Base-by-base conservation (phyloP, 179 eudicot genomes). In the Spergularia azorica region DNA sequence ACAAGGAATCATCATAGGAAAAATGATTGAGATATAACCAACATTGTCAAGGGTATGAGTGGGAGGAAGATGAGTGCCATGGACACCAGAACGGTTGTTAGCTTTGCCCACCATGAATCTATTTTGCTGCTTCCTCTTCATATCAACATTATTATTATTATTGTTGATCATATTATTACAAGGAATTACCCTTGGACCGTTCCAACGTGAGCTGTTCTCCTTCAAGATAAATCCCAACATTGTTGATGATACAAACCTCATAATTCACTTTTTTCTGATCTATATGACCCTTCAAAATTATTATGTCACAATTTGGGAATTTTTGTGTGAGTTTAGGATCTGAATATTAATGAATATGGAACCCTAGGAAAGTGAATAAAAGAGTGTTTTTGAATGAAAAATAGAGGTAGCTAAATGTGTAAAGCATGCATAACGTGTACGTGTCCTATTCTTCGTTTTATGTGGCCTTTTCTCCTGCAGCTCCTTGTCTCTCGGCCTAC, bases 11-110 rank as follows among this genome's bases (percentile, higher is more conserved):
- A 21, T 26, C 32, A 26, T 26, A 26, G 32, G 32, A 26, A 26
- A 26, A 1, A 1, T 26, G 32, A 26, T 1, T 26, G 39, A 38
- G 36, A 64, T 1, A 15, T 0, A n/a, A n/a, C 79, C 4, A 60
- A 84, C 89, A 50, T 82, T 70, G 55, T 76, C 78, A 62, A 86
- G 73, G 55, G 41, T 39, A 18, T 73, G 58, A 14, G 82, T 63
- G 57, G 64, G 3, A 57, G 88, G 86, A 4, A 74, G 88, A 79
- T 83, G 86, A 36, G 85, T 51, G 57, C 85, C 88, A 18, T 87
- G 88, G 9, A 85, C 88, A 10, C 86, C 83, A 0, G 90, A 81
- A 60, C 90, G 88, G 80, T 87, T 79, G 75, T 62, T 54, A n/a
- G 86, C 86, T 83, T 73, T 85, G 2, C 77, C 79, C 41, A 83